These are phyloP conservation scores for Microcyclospora pomicola DNA, from an alignment of 2,329 filamentous ascomycete genomes.

Conservation along the genomic window DNA sequence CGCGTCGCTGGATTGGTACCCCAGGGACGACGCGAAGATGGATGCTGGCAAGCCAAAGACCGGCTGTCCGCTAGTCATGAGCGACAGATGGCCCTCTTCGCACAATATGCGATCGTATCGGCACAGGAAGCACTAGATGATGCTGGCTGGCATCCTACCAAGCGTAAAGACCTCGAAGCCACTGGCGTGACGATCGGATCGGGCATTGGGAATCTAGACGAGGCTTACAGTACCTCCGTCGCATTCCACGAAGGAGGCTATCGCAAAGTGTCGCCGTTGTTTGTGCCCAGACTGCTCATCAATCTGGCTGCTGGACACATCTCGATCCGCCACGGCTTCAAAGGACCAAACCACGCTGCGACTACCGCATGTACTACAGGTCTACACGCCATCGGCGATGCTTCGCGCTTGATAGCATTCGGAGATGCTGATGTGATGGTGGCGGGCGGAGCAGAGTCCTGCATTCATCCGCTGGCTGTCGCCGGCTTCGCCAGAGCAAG, in stretches of 20 bases:
- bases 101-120: conserved; percentile 82
- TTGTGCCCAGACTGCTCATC: conserved; percentile 84
- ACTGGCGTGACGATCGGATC: conserved; percentile 90
- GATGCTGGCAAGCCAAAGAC: conserved; percentile 34
- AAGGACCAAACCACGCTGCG: conserved; percentile 79
- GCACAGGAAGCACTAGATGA: conserved; percentile 75
- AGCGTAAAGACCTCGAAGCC: conserved; percentile 50
- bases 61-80: conserved; percentile 40
- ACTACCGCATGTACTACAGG: conserved; percentile 96
- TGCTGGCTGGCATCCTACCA: conserved; percentile 57
- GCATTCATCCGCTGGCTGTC: conserved; percentile 85
- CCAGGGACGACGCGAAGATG: conserved; percentile 30
- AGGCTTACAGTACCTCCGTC: conserved; percentile 72
- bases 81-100: conserved; percentile 77
- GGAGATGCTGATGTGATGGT: conserved; percentile 93
- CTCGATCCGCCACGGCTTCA: conserved; percentile 81
- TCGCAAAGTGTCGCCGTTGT: conserved; percentile 81
- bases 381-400: conserved; percentile 87
- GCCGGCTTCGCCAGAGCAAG: conserved; percentile 81
- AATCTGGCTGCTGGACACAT: conserved; percentile 92
- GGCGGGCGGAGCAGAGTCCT: conserved; percentile 88
- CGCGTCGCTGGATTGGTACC: conserved; percentile 77
- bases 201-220: conserved; percentile 86
- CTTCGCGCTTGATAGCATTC: conserved; percentile 77
- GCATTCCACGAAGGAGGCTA: conserved; percentile 68